Base-by-base conservation (phyloP, 257 asterid species). In the Solanum habrochaites region DNA sequence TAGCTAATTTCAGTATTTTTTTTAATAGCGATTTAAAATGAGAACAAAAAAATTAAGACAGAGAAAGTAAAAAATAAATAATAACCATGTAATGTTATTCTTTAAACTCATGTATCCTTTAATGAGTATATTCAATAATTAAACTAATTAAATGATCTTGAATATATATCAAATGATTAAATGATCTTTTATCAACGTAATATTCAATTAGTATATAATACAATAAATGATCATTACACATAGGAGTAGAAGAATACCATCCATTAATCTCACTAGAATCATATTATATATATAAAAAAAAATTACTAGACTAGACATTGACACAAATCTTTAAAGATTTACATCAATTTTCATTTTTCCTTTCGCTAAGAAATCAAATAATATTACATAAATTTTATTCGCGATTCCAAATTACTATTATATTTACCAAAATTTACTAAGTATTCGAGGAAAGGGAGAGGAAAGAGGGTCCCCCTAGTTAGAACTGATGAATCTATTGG, bases 281-380 rank as follows among this genome's bases (percentile, higher is more conserved):
- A 78, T 37, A 73, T 71, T 81, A 85, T 29, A 75, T 31, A 84
- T 90, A 64, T 78, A 86, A 6, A 16, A 70, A 85, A 89, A 83
- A 43, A 86, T 69, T 77, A 78, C 85, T 86, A 13, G 52, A 85
- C 83, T 87, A n/a, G 37, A 27, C 42, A 27, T 77, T 80, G 85
- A 78, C 62, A 78, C 40, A 45, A 77, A 58, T 88, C 62, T 81
- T 39, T 78, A 37, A 42, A 27, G 64, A 78, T 43, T 43, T 45
- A 40, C 25, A 35, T 49, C 85, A 49, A 81, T 49, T 10, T 49
- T 81, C 18, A 49, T 8, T 49, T 47, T 81, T 49, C 29, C 69
- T 49, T 47, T 49, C 43, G 5, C 16, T 29, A 4, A 18, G 11
- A 49, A 49, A 52, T 52, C 7, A 52, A 52, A 81, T 12, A 52